phyloP scores from a whole-genome alignment of 352 stramenopile genomes.

The Pythium dissotocum region DNA sequence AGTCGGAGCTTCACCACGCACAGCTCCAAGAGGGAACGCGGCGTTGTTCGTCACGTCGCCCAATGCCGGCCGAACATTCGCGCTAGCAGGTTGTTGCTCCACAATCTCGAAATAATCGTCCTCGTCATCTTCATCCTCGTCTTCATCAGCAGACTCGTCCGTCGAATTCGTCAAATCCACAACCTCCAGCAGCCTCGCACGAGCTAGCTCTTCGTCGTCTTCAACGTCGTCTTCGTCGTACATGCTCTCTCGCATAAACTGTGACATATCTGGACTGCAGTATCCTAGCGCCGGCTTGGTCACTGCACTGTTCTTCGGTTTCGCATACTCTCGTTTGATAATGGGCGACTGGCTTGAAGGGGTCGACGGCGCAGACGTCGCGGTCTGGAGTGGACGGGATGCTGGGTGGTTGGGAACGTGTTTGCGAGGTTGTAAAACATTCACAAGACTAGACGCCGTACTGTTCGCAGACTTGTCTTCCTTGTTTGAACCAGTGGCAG shows the following conservation, averaged over 20 bases:
- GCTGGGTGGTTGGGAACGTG: background rate
- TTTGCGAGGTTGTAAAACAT: background rate
- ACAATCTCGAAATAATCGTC: conserved; percentile 23
- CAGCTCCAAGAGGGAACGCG: background rate
- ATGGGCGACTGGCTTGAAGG: background rate
- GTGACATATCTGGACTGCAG: conserved; percentile 17
- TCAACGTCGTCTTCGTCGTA: conserved; percentile 35
- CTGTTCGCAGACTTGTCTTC: background rate
- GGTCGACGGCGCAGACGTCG: background rate
- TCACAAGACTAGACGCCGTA: background rate
- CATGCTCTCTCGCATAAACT: conserved; percentile 26
- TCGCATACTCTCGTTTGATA: conserved; percentile 19
- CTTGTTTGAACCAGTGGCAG: background rate
- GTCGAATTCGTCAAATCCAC: conserved; percentile 66
- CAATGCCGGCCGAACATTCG: background rate
- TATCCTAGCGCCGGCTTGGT: conserved; percentile 22
- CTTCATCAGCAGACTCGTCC: conserved; percentile 52
- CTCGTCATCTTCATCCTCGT: conserved; percentile 33
- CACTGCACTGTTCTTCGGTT: background rate
- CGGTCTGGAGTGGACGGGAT: background rate
- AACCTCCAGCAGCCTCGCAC: conserved; percentile 48
- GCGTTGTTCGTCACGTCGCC: background rate
- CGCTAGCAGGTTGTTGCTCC: background rate
- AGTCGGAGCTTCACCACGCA: background rate
- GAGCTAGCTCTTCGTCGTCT: conserved; percentile 44